These are phyloP conservation scores for Pyronema omphalodes DNA, from an alignment of 495 filamentous ascomycete species.

Conservation along the genomic window DNA sequence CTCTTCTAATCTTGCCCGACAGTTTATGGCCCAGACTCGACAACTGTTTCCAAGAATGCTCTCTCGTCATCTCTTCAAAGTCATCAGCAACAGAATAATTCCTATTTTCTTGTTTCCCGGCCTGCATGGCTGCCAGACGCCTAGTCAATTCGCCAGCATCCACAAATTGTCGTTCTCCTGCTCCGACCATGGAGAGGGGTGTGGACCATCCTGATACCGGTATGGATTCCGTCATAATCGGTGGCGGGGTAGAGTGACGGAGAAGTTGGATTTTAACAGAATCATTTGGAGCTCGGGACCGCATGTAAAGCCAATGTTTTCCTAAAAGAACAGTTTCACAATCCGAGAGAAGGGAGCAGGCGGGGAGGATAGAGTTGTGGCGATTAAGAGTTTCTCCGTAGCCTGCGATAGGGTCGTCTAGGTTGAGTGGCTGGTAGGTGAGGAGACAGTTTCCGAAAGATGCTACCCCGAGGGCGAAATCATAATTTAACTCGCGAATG, in stretches of 20 bases:
- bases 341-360: not conserved
- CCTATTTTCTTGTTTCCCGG: not conserved
- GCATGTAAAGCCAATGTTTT: not conserved
- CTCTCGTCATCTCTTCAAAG: too few relatives aligned
- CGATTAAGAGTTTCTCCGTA: constrained; percentile 8
- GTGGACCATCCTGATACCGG: not conserved
- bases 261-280: not conserved
- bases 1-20: not conserved
- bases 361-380: constrained; percentile 3
- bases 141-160: not conserved
- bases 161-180: not conserved
- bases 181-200: not conserved
- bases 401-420: constrained; percentile 4
- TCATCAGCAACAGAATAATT: too few relatives aligned
- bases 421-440: constrained; percentile 8
- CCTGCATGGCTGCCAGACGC: constrained; percentile 1
- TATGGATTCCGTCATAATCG: not conserved
- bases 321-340: not conserved
- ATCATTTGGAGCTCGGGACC: not conserved
- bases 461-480: not conserved
- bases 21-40: not conserved
- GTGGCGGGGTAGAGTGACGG: not conserved
- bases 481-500: not conserved
- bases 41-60: not conserved
- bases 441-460: not conserved